These are phyloP conservation scores for Xylaria telfairii DNA, from an alignment of 495 filamentous ascomycete species.

Conservation along the genomic window DNA sequence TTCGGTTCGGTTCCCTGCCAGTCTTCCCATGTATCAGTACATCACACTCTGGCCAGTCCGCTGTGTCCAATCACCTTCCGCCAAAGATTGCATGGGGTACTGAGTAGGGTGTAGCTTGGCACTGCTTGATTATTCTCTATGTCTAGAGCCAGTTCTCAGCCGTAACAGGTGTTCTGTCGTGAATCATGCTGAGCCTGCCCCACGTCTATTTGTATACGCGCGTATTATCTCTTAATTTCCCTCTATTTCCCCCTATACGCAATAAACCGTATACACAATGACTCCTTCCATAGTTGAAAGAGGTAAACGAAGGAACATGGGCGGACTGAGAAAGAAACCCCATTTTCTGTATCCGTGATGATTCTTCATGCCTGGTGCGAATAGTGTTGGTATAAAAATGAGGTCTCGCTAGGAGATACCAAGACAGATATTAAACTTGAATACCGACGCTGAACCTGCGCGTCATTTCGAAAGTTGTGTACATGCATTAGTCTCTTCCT, in stretches of 20 bases:
- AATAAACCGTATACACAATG: not conserved
- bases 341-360: constrained; percentile 22
- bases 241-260: not conserved
- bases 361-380: not conserved
- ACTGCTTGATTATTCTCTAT: constrained; percentile 15
- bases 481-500: not conserved
- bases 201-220: constrained; percentile 8
- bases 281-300: not conserved
- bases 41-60: constrained; percentile 5
- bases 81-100: not conserved
- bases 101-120: no score
- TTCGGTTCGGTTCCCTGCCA: constrained; percentile 14
- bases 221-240: constrained; percentile 5
- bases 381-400: not conserved
- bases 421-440: constrained; percentile 1
- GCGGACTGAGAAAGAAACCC: not conserved
- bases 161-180: constrained; percentile 1
- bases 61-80: not conserved
- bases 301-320: not conserved
- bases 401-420: constrained; percentile 1
- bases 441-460: constrained; percentile 16
- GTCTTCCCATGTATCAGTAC: constrained; percentile 13
- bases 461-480: constrained; percentile 1
- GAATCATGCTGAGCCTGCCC: not conserved
- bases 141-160: constrained; percentile 1